phyloP scores from a whole-genome alignment of 768 basidiomycete species.

The Suillus tomentosus region DNA sequence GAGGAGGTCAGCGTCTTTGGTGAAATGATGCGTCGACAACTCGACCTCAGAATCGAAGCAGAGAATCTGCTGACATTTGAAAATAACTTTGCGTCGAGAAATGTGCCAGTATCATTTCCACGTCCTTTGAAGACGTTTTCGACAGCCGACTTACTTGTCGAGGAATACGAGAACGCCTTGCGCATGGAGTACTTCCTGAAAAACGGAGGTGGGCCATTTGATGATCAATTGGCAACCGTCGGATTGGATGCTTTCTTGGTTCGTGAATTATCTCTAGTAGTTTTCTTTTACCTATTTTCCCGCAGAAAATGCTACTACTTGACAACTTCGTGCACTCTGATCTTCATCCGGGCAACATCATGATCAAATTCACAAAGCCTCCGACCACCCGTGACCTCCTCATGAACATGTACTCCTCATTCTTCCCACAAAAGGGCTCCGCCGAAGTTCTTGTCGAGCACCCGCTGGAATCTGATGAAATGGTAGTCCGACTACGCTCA shows the following conservation, averaged over 20 bases:
- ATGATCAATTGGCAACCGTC: slow-evolving; percentile 85
- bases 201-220: slow-evolving; percentile 92
- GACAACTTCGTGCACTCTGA: slow-evolving; percentile 98
- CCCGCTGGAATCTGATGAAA: slow-evolving; percentile 50
- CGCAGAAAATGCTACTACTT: slow-evolving; percentile 93
- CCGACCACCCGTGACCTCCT: slow-evolving; percentile 68
- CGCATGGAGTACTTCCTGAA: slow-evolving; percentile 85
- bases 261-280: slow-evolving; percentile 30
- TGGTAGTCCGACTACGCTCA: slow-evolving; percentile 69
- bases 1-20: slow-evolving; percentile 97
- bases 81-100: slow-evolving; percentile 77
- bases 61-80: slow-evolving; percentile 87
- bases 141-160: slow-evolving; percentile 81
- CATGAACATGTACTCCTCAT: slow-evolving; percentile 54
- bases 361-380: slow-evolving; percentile 95
- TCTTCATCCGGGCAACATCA: slow-evolving; percentile 92
- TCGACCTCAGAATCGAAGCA: slow-evolving; percentile 89
- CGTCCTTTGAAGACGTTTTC: slow-evolving; percentile 82
- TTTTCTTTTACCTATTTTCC: slow-evolving; percentile 14
- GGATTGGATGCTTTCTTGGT: slow-evolving; percentile 96
- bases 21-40: slow-evolving; percentile 92
- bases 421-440: slow-evolving; percentile 46
- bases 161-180: slow-evolving; percentile 91
- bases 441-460: slow-evolving; percentile 26
- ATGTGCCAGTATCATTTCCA: slow-evolving; percentile 87